These are phyloP conservation scores for Globisporangium canariense DNA, from an alignment of 352 stramenopile species.

Conservation along the genomic window DNA sequence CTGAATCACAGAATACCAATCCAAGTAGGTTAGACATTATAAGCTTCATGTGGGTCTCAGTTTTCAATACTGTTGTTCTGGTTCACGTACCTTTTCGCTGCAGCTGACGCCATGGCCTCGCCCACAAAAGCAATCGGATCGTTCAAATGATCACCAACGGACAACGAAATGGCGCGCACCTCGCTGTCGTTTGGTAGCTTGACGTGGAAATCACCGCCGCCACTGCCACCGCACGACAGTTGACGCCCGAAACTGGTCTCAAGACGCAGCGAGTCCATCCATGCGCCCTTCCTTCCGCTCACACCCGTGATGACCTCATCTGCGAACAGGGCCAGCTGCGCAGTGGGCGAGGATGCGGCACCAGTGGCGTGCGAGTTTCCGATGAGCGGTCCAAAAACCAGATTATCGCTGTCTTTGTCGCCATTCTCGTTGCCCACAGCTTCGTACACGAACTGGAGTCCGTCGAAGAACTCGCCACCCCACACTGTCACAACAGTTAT, in stretches of 20 bases:
- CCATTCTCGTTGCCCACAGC: conserved; percentile 17
- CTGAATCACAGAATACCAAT: conserved; percentile 14
- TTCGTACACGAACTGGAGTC: conserved; percentile 58
- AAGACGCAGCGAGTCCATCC: conserved; percentile 62
- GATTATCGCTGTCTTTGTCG: conserved; percentile 10
- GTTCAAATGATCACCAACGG: conserved; percentile 65
- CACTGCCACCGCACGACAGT: conserved; percentile 51
- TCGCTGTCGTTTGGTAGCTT: conserved; percentile 27
- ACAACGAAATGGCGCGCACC: conserved; percentile 59
- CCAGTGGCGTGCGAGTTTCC: conserved; percentile 44
- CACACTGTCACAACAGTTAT: conserved; percentile 49
- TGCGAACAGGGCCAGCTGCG: conserved; percentile 32
- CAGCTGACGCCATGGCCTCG: conserved; percentile 1
- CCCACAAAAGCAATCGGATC: conserved; percentile 49
- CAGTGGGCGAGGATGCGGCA: conserved; percentile 27
- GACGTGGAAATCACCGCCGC: conserved; percentile 54
- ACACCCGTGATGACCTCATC: conserved; percentile 51
- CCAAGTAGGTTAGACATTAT: neutral
- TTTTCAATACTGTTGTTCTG: neutral
- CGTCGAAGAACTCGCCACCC: conserved; percentile 68
- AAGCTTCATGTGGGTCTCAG: neutral
- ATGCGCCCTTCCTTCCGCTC: conserved; percentile 66
- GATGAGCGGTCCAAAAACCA: conserved; percentile 36
- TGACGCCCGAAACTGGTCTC: conserved; percentile 66
- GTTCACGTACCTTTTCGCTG: conserved; percentile 5